Conservation (phyloP, 768 basidiomycete species). For the Russula brevipes region DNA sequence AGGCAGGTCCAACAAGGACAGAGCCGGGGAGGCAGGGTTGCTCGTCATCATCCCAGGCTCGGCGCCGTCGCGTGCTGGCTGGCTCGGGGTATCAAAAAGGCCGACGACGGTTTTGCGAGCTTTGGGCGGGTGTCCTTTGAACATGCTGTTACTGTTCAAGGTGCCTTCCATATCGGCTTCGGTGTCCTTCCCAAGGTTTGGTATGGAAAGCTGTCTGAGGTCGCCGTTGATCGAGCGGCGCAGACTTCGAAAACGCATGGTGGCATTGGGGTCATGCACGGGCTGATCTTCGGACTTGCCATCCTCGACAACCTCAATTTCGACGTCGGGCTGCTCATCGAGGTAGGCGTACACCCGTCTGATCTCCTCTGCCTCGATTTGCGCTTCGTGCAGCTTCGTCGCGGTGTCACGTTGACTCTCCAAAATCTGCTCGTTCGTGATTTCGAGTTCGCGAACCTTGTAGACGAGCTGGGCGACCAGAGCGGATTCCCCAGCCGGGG, state of each 20-base stretch:
- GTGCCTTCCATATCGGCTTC: conserved; percentile 30
- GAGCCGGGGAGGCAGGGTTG: conserved; percentile 11
- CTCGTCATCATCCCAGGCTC: conserved; percentile 9
- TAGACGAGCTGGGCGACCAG: conserved; percentile 64
- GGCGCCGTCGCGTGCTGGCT: background rate
- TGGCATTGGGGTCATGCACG: conserved; percentile 32
- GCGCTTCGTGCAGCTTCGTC: conserved; percentile 58
- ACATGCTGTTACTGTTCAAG: conserved; percentile 18
- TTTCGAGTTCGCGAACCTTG: conserved; percentile 75
- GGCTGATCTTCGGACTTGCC: conserved; percentile 32
- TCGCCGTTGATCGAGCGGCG: conserved; percentile 40
- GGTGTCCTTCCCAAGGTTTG: conserved; percentile 27
- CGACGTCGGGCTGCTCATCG: conserved; percentile 47
- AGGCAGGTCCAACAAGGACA: conserved; percentile 22
- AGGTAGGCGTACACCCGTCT: conserved; percentile 65
- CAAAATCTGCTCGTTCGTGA: conserved; percentile 62
- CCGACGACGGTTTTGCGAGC: conserved; percentile 55
- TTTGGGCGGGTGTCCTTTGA: conserved; percentile 26
- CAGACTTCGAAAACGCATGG: conserved; percentile 48
- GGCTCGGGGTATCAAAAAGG: conserved; percentile 45
- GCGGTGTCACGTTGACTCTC: conserved; percentile 59
- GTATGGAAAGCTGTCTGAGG: conserved; percentile 23
- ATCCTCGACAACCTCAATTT: conserved; percentile 42
- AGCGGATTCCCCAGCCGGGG: conserved; percentile 33
- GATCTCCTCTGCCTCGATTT: conserved; percentile 67